Percentiles rank a stretch among this genome's conserved stretches.
Conservation (phyloP, 2,329 filamentous ascomycete genomes). For the Botrytis aclada region DNA sequence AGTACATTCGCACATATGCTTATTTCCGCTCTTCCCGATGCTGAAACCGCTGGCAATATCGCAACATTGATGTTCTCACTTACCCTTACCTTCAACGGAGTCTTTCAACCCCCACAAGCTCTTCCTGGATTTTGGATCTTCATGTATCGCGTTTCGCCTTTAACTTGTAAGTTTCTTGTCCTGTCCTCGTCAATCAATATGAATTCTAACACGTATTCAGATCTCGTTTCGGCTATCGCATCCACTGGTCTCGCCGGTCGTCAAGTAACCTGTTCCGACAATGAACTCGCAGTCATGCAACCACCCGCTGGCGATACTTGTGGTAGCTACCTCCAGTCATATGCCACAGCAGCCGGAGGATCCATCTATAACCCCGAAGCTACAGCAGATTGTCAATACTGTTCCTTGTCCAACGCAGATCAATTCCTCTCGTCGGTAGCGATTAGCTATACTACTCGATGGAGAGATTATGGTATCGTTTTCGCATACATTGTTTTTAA, state of each 20-base stretch:
- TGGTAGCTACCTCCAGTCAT: slow-evolving; percentile 53
- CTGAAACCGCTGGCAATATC: slow-evolving; percentile 74
- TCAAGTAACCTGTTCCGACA: slow-evolving; percentile 60
- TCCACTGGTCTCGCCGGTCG: slow-evolving; percentile 67
- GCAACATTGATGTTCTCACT: slow-evolving; percentile 74
- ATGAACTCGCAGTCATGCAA: slow-evolving; percentile 66
- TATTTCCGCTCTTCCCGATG: slow-evolving; percentile 71
- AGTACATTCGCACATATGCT: slow-evolving; percentile 81
- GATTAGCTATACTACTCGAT: slow-evolving; percentile 56
- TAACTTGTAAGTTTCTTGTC: slow-evolving; percentile 35
- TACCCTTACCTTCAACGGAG: slow-evolving; percentile 71
- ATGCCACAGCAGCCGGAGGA: slow-evolving; percentile 50
- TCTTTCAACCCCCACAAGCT: slow-evolving; percentile 60
- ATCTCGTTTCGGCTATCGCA: slow-evolving; percentile 68
- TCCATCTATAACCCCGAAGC: slow-evolving; percentile 50
- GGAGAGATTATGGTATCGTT: slow-evolving; percentile 66
- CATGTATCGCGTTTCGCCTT: slow-evolving; percentile 70
- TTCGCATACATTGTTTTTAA: slow-evolving; percentile 59
- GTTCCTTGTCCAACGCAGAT: slow-evolving; percentile 51
- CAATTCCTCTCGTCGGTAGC: slow-evolving; percentile 51
- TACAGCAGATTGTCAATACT: slow-evolving; percentile 54
- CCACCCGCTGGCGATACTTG: slow-evolving; percentile 58
- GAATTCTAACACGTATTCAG: slow-evolving; percentile 43
- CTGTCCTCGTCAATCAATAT: neutral
- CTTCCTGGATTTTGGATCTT: slow-evolving; percentile 80